Evolutionary conservation across 1,284 basidiomycete genomes (phyloP), one percentile per base, ranked within the genome.

Genomic region (Tilletia walkeri): DNA sequence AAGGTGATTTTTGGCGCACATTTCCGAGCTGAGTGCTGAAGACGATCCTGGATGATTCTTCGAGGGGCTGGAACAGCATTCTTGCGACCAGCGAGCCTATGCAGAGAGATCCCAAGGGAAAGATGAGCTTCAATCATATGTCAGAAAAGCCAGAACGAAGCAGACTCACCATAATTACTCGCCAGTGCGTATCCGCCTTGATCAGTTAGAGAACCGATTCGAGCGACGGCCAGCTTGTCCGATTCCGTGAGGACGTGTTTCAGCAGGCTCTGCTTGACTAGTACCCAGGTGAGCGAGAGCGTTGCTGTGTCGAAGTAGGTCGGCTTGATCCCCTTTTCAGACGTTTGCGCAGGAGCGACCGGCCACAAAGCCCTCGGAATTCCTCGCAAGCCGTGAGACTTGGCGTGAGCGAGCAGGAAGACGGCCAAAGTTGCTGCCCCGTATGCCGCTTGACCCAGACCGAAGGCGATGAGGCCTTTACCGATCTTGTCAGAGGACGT

Each of bases 221-320:
- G 74, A 30, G 80, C 77, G 2, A 82, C 74, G 3, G 82, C 82
- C 65, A 99, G 86, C 78, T 96, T 94, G 84, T 99, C 96, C 10
- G 92, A 94, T 82, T 99, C 96, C 0, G 95, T 98, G 39, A 99
- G 86, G 74, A 95, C 88, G 81, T 99, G 95, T 83, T 99, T 99
- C 77, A 98, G 87, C 2, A 96, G 77, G 1, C 91, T 92, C 83
- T 97, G 94, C 5, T 86, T 87, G 4, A 91, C 92, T 88, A 98
- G 92, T 0, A 90, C 92, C 68, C 88, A 84, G 0, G 91, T 90
- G 1, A 95, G 86, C 38, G 68, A 70, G 56, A 75, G 45, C 38
- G 59, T 59, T 18, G 67, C 48, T 53, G 56, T 36, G 59, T 63
- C 59, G 3, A 63, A 34, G 4, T 34, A 38, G n/a, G 59, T 14